A percentile compares a stretch with the other conserved stretches of the same genome.
phyloP scores from a whole-genome alignment of 1,284 basidiomycete species.

The Cryptococcus deneoformans region DNA sequence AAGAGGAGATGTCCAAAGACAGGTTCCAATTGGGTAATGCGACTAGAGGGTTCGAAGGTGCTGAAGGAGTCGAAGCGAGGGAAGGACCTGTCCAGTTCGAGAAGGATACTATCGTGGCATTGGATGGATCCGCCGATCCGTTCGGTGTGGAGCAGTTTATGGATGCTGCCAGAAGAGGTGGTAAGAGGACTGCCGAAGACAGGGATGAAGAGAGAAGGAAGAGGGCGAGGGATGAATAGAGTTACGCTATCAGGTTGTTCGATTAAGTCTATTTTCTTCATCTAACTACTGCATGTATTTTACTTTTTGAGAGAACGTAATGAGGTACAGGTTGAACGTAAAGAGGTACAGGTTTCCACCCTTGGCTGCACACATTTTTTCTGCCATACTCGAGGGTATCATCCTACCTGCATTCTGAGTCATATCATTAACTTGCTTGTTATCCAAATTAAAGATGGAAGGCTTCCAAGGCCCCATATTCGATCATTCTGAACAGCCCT shows the following conservation, averaged over 20 bases:
- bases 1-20: constrained; percentile 85
- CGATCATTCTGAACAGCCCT: constrained; percentile 41
- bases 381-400: not conserved
- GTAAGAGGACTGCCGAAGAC: constrained; percentile 66
- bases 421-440: not conserved
- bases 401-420: not conserved
- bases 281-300: not conserved
- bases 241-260: not conserved
- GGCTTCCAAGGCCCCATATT: constrained; percentile 47
- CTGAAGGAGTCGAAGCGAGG: constrained; percentile 59
- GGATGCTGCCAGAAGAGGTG: constrained; percentile 92
- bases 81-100: constrained; percentile 99
- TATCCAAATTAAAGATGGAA: not conserved
- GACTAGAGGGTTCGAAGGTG: constrained; percentile 70
- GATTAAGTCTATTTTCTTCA: not conserved
- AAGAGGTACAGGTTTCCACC: too few species aligned
- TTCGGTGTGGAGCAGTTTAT: constrained; percentile 97
- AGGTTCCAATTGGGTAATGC: constrained; percentile 89
- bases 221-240: constrained; percentile 18
- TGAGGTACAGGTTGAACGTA: too few species aligned
- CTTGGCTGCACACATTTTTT: not conserved
- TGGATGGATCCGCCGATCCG: constrained; percentile 64
- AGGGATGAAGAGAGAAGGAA: constrained; percentile 16
- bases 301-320: not conserved
- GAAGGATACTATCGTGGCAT: constrained; percentile 68